phyloP scores from a whole-genome alignment of 805 yeast genomes.

The Suhomyces pyralidae region DNA sequence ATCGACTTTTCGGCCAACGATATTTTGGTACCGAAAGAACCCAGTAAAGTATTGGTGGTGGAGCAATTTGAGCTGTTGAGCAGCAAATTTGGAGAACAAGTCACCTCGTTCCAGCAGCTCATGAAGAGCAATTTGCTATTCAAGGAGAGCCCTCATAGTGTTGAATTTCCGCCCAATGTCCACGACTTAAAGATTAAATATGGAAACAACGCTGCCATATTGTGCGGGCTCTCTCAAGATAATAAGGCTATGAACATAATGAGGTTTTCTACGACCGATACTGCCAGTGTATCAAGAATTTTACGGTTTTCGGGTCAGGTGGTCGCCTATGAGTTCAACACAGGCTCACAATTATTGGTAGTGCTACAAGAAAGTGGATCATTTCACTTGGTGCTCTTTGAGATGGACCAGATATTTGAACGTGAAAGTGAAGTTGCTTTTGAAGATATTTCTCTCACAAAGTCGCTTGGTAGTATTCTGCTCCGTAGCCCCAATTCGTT shows the following conservation, averaged over 20 bases:
- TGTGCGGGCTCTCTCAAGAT: neutral
- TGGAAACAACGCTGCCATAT: slow-evolving; percentile 1
- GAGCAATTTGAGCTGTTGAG: slow-evolving; percentile 1
- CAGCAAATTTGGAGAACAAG: neutral
- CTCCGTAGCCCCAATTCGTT: slow-evolving; percentile 28
- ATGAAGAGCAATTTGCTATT: slow-evolving; percentile 6
- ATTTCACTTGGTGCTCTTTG: neutral
- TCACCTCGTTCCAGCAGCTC: slow-evolving; percentile 1
- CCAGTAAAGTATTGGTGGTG: neutral
- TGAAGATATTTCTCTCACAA: neutral
- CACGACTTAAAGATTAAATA: slow-evolving; percentile 5
- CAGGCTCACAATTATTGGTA: slow-evolving; percentile 5
- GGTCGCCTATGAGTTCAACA: slow-evolving; percentile 10
- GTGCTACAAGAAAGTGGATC: neutral
- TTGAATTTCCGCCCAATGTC: neutral
- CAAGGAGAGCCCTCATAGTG: neutral
- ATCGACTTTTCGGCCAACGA: slow-evolving; percentile 15
- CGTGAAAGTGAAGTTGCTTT: neutral
- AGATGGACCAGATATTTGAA: neutral
- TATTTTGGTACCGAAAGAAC: slow-evolving; percentile 4
- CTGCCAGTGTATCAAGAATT: neutral
- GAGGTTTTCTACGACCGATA: neutral
- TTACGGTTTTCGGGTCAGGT: neutral
- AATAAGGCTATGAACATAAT: neutral
- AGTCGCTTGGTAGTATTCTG: slow-evolving; percentile 1